Conservation (phyloP, 2,329 filamentous ascomycete genomes). For the Tolypocladium nubicola region DNA sequence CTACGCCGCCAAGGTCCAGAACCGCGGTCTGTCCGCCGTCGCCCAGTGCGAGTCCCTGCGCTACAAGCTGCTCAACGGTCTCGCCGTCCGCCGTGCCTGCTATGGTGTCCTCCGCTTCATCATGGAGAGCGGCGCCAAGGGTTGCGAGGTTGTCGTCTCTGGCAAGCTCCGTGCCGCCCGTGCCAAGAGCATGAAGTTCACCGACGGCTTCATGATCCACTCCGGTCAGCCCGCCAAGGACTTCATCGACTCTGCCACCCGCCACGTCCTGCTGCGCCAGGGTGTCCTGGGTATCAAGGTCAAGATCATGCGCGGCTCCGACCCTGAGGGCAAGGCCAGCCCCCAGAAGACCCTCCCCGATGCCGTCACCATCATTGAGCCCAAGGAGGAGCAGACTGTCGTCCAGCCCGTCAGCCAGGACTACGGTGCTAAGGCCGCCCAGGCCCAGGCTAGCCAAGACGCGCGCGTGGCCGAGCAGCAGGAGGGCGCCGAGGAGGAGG, state of each 20-base stretch:
- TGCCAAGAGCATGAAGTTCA: conserved; percentile 99
- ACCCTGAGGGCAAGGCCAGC: conserved; percentile 98
- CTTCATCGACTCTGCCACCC: conserved; percentile 97
- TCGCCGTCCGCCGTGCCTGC: conserved; percentile 96
- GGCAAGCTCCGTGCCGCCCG: conserved; percentile 98
- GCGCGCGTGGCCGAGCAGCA: conserved; percentile 49
- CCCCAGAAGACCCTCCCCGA: conserved; percentile 96
- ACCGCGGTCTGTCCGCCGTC: conserved; percentile 98
- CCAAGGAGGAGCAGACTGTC: conserved; percentile 96
- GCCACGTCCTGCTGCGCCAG: conserved; percentile 98
- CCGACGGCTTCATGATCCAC: conserved; percentile 99
- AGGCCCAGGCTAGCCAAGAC: conserved; percentile 56
- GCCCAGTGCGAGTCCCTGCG: conserved; percentile 99
- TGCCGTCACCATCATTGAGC: conserved; percentile 98
- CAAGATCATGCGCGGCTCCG: conserved; percentile 99
- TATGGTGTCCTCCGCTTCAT: conserved; percentile 99
- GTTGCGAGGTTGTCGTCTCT: conserved; percentile 98
- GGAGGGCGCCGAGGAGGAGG: conserved; percentile 36
- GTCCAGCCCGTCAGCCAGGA: conserved; percentile 95
- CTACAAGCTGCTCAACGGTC: conserved; percentile 99
- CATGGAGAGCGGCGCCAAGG: conserved; percentile 99
- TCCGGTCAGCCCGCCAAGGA: conserved; percentile 98
- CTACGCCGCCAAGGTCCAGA: conserved; percentile 99
- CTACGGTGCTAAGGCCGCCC: conserved; percentile 86
- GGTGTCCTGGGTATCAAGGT: conserved; percentile 99